Evolutionary conservation across 768 basidiomycete genomes (phyloP), one percentile per base, ranked within the genome.

Genomic region (Psilocybe subaeruginosa): DNA sequence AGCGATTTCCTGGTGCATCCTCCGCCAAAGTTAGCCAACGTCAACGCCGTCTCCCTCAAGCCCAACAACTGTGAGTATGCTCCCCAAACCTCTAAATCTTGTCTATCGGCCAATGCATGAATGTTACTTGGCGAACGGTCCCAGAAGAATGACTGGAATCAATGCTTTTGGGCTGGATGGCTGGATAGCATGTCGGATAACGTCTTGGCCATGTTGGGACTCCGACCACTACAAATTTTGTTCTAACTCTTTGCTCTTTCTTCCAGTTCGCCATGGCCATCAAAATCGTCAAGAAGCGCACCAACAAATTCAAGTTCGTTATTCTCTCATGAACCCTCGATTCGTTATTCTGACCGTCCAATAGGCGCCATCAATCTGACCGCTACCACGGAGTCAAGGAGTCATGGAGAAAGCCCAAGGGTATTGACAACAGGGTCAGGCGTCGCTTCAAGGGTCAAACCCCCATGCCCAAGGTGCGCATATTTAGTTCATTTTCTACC

Each of bases 391-490:
- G 91, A 68, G 95, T 99, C 69, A 97, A 97, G 86, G 95, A 97
- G 83, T 84, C 93, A 84, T 99, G 97, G 97, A 87, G 97, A 77
- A 99, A 99, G 84, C 97, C 97, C 69, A 99, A 99, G 89, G 97
- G 97, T 93, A 99, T 98, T 71, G 97, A 99, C 77, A 99, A 99
- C 89, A 89, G 96, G 72, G 96, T 97, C 71, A 85, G 95, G 76
- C 87, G 93, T 69, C 89, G 92, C 72, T 95, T 94, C 85, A 97
- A 95, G 84, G 97, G 97, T 58, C 95, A 97, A 77, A 85, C 87
- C 60, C 85, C 95, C 66, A 98, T 99, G 97, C 96, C 96, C 74
- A 96, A 95, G 85, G 95, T 95, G 68, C 69, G 84, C 71, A n/a
- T 48, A 7, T 8, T 52, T 49, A 46, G 7, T 33, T 14, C 33